Evolutionary conservation across 352 stramenopile species (phyloP), one percentile per base, ranked within the genome.

Genomic region (Halophytophthora batemanensis): DNA sequence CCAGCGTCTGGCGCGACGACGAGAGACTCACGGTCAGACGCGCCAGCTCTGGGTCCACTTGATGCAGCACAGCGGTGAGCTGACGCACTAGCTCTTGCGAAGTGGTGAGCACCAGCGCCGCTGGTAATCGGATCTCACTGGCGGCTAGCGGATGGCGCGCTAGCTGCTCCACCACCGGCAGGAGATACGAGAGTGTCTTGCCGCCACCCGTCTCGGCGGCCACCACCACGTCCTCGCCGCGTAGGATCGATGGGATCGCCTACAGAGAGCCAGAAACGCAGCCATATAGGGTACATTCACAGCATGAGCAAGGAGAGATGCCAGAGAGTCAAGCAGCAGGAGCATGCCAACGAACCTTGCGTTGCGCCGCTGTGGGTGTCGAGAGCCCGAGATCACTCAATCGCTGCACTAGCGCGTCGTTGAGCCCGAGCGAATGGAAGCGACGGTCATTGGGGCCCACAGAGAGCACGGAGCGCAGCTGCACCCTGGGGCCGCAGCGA

Each of bases 151-250:
- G 49, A 22, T 71, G 60, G 6, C 47, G 47, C 17, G 50, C 41
- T 1, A 72, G 14, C n/a, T 54, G 28, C 19, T 69, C 56, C 23
- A 98, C 54, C 52, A 98, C 65, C 2, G 95, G 95, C 38, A 99
- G 52, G 3, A 98, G 51, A 66, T 98, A 99, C 10, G 94, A 82
- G 40, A 99, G 74, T 28, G 96, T 99, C 69, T 99, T 99, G 45
- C 95, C 95, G 47, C 74, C 88, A 37, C 96, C 96, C 0, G 96
- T 99, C 59, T 98, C 94, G 13, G 82, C 90, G 22, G 97, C 95
- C 40, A 99, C 70, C 17, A 98, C 85, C 17, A 98, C 75, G 66
- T 98, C 77, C 1, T 77, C 38, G n/a, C 66, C 58, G 2, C 55
- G 40, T 6, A 90, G 42, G 39, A 82, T 72, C 18, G 66, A 34